Evolutionary conservation across 306 rosid genomes (phyloP).

Genomic region (Leucaena leucocephala): DNA sequence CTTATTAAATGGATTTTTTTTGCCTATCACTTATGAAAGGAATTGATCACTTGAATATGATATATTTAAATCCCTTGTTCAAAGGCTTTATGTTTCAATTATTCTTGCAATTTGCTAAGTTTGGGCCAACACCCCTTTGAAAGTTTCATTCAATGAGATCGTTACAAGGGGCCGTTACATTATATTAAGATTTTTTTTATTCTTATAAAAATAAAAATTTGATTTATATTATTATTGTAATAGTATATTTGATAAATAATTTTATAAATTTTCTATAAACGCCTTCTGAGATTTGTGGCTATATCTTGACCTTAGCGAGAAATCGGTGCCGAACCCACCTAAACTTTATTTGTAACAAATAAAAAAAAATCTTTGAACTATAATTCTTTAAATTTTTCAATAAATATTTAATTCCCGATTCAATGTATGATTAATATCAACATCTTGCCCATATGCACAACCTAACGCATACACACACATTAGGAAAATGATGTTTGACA

Average conservation of each 20-base stretch:
- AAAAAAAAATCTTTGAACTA: too few species aligned
- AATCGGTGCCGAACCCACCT: too few species aligned
- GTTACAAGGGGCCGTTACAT: background rate
- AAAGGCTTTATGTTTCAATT: background rate
- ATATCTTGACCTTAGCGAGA: too few species aligned
- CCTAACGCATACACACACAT: too few species aligned
- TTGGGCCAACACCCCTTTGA: background rate
- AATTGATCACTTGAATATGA: background rate
- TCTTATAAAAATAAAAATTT: too few species aligned
- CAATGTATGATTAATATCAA: background rate
- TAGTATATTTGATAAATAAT: too few species aligned
- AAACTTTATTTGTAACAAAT: too few species aligned
- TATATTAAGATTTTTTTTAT: too few species aligned
- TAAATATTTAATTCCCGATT: background rate
- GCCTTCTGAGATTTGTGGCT: too few species aligned
- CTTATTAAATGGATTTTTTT: background rate
- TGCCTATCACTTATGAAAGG: background rate
- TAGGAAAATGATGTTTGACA: background rate
- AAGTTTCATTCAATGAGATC: background rate
- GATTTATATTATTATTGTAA: too few species aligned
- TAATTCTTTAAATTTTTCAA: background rate
- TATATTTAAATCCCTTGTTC: background rate
- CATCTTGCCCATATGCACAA: background rate
- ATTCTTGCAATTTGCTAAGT: background rate
- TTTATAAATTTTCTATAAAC: too few species aligned